Evolutionary conservation across 75 land plant species (phyloP), one percentile per base, ranked within the genome.

Genomic region (Picea sitchensis): DNA sequence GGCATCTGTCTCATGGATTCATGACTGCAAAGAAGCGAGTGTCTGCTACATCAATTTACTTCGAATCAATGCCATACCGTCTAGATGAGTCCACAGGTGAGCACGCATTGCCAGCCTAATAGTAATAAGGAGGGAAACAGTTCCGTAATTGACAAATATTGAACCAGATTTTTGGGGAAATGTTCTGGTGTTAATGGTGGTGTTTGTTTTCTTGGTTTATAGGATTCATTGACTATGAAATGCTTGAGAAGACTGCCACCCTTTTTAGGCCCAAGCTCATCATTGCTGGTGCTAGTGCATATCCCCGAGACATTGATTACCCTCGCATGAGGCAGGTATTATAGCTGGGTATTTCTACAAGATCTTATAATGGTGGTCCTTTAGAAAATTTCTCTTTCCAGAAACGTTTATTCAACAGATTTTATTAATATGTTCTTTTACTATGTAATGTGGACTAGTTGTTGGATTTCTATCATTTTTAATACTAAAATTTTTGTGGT

Each of bases 21-120:
- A 91, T 91, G 92, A 94, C 96, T 58, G 80, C 93, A 62, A 92
- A 92, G 80, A 90, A 96, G 77, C 88, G 98, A 63, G 95, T 95
- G 4, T 95, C 98, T 68, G 98, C 90, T 68, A 94, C 96, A 51
- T 94, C 96, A 14, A 85, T 94, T 44, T 92, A 90, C 82, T 94
- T 94, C 83, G 96, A 94, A 65, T 92, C 94, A 12, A 92, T 94
- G 96, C 96, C 96, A 31, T 94, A 94, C 80, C 92, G 93, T 36
- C 89, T 93, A 23, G 82, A 93, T 85, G 94, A 92, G 75, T 77
- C 86, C 58, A 92, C 94, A 82, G 94, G 96, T 90, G 17, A 65
- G 31, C 65, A 69, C 32, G 23, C 57, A 5, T 63, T 78, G 41
- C 31, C n/a, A 61, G 64, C 13, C 31, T 75, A 67, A 14, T 78